phyloP scores from a whole-genome alignment of 1,284 basidiomycete genomes.

The Abortiporus biennis region DNA sequence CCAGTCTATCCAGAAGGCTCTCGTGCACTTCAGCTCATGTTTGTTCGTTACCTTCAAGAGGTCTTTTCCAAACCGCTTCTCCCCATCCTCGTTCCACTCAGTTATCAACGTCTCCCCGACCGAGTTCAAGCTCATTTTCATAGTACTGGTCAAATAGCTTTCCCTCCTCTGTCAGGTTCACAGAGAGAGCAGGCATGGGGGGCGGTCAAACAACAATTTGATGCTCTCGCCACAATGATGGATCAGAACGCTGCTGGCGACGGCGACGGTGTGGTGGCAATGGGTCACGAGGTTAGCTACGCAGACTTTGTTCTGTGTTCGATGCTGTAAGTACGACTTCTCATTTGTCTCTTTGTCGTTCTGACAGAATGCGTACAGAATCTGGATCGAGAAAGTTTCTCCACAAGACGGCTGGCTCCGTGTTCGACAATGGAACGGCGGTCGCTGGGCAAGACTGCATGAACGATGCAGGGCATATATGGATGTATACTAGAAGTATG shows the following conservation, averaged over 20 bases:
- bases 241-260: constrained; percentile 53
- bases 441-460: constrained; percentile 53
- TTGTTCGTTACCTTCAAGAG: constrained; percentile 65
- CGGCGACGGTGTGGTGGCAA: constrained; percentile 56
- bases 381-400: constrained; percentile 65
- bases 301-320: constrained; percentile 69
- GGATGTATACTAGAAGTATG: constrained; percentile 48
- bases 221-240: constrained; percentile 53
- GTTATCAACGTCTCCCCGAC: constrained; percentile 51
- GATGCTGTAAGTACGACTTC: constrained; percentile 30
- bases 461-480: constrained; percentile 56
- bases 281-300: constrained; percentile 60
- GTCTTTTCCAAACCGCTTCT: constrained; percentile 60
- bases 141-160: constrained; percentile 14
- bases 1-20: constrained; percentile 65
- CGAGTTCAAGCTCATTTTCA: constrained; percentile 49
- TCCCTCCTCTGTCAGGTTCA: constrained; percentile 30
- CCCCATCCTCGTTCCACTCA: constrained; percentile 63
- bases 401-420: constrained; percentile 62
- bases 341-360: not conserved
- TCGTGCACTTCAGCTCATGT: constrained; percentile 57
- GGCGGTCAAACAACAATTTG: constrained; percentile 57
- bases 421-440: constrained; percentile 56
- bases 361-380: constrained; percentile 13
- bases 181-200: constrained; percentile 59